Evolutionary conservation across 371 early-diverging fungal species (phyloP).

Genomic region (Mortierella sp.): DNA sequence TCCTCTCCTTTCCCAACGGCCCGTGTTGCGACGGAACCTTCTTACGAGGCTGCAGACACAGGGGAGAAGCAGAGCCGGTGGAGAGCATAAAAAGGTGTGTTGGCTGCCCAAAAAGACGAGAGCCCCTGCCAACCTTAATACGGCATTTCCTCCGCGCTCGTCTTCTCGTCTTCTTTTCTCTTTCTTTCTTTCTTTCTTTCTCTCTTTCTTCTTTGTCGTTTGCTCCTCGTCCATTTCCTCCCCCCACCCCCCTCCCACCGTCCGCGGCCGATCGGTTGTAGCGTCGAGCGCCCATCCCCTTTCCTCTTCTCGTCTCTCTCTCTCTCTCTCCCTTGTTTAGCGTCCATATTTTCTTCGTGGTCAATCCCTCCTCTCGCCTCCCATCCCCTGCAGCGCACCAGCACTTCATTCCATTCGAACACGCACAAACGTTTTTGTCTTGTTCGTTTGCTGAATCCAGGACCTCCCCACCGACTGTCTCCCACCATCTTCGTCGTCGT

Average conservation of each 20-base stretch:
- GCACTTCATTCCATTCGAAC: neutral
- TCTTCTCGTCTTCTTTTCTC: too few species aligned
- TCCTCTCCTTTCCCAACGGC: too few species aligned
- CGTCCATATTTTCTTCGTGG: too few species aligned
- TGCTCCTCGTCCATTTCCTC: neutral
- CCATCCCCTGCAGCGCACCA: neutral
- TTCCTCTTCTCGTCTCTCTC: neutral
- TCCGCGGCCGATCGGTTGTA: constrained; percentile 12
- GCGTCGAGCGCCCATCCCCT: neutral
- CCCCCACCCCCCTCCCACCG: neutral
- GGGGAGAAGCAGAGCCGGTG: too few species aligned
- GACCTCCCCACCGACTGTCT: neutral
- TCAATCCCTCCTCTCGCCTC: neutral
- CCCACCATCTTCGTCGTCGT: neutral
- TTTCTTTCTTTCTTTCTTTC: constrained; percentile 2
- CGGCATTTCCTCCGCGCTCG: too few species aligned
- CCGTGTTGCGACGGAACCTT: too few species aligned
- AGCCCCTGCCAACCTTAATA: too few species aligned
- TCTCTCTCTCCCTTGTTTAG: neutral
- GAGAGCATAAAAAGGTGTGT: too few species aligned
- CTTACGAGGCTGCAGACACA: too few species aligned
- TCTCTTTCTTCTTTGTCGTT: too few species aligned
- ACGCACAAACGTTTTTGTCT: neutral
- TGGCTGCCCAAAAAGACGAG: too few species aligned
- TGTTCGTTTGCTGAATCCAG: neutral